phyloP scores from a whole-genome alignment of 148 eudicot species.

The Vaccinium darrowii region DNA sequence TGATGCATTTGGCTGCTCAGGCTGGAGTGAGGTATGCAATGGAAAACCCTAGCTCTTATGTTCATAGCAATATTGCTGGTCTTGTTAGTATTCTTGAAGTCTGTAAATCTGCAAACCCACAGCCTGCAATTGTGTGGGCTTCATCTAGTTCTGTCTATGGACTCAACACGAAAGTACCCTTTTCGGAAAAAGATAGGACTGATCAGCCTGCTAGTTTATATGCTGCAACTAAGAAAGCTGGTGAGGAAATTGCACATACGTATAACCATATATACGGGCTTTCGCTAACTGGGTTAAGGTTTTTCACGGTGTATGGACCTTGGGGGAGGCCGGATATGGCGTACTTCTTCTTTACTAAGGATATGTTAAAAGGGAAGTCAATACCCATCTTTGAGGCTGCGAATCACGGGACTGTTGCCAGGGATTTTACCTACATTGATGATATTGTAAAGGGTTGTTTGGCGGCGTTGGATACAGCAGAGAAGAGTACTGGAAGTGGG shows the following conservation, averaged over 20 bases:
- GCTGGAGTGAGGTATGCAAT: slow-evolving; percentile 85
- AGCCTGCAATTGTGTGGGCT: slow-evolving; percentile 86
- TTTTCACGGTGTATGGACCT: slow-evolving; percentile 82
- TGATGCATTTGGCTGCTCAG: slow-evolving; percentile 88
- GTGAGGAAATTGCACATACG: slow-evolving; percentile 82
- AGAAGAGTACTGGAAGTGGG: slow-evolving; percentile 83
- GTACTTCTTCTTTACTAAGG: slow-evolving; percentile 73
- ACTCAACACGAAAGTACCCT: slow-evolving; percentile 70
- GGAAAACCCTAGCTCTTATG: slow-evolving; percentile 79
- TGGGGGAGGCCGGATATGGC: slow-evolving; percentile 95
- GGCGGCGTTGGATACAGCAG: slow-evolving; percentile 75
- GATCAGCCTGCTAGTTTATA: slow-evolving; percentile 85
- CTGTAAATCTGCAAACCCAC: slow-evolving; percentile 69
- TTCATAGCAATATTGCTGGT: slow-evolving; percentile 81
- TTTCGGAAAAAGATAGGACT: slow-evolving; percentile 72
- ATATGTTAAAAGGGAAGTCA: slow-evolving; percentile 65
- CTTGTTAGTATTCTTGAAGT: slow-evolving; percentile 68
- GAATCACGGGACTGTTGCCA: slow-evolving; percentile 72
- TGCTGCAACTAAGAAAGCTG: slow-evolving; percentile 85
- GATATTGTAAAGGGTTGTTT: slow-evolving; percentile 83
- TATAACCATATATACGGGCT: slow-evolving; percentile 80
- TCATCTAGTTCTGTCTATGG: slow-evolving; percentile 82
- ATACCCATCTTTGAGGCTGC: slow-evolving; percentile 66
- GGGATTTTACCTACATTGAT: slow-evolving; percentile 83
- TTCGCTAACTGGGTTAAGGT: slow-evolving; percentile 70